phyloP scores from a whole-genome alignment of 495 filamentous ascomycete species.

The Aspergillus sclerotioniger region DNA sequence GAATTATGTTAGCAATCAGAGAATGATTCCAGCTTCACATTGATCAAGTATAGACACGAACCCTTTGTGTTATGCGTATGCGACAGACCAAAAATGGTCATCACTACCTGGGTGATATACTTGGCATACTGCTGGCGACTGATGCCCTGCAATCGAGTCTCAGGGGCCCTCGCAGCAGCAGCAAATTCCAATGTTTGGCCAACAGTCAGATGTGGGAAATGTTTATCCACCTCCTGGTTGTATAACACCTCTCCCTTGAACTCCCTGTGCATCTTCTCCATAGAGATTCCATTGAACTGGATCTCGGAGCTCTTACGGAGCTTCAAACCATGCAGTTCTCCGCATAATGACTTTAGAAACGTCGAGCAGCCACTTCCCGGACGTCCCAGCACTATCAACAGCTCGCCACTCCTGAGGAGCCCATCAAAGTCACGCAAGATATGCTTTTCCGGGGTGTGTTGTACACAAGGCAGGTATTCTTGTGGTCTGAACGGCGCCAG shows the following conservation, averaged over 20 bases:
- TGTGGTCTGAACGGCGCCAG: slow-evolving; percentile 46
- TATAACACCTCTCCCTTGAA: slow-evolving; percentile 67
- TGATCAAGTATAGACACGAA: slow-evolving; percentile 21
- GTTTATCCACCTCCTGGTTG: slow-evolving; percentile 61
- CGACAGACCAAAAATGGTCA: slow-evolving; percentile 59
- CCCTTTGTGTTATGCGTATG: slow-evolving; percentile 53
- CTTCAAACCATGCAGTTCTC: slow-evolving; percentile 38
- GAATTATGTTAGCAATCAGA: slow-evolving; percentile 36
- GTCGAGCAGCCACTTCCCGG: slow-evolving; percentile 47
- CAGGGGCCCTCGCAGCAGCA: slow-evolving; percentile 50
- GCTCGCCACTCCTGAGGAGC: slow-evolving; percentile 36
- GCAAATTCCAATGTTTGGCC: slow-evolving; percentile 67
- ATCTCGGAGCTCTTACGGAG: slow-evolving; percentile 43
- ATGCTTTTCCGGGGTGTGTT: slow-evolving; percentile 32
- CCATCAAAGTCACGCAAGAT: slow-evolving; percentile 45
- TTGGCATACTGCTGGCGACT: slow-evolving; percentile 42
- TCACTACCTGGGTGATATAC: slow-evolving; percentile 56
- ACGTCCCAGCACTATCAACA: slow-evolving; percentile 43
- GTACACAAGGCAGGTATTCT: slow-evolving; percentile 36
- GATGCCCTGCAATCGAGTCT: slow-evolving; percentile 41
- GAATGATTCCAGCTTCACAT: slow-evolving; percentile 22
- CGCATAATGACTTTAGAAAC: slow-evolving; percentile 40
- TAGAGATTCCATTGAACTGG: slow-evolving; percentile 53
- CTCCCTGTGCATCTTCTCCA: slow-evolving; percentile 53
- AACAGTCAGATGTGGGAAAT: slow-evolving; percentile 66